phyloP scores from a whole-genome alignment of 1,284 basidiomycete species.

The Cystobasidium sp. region DNA sequence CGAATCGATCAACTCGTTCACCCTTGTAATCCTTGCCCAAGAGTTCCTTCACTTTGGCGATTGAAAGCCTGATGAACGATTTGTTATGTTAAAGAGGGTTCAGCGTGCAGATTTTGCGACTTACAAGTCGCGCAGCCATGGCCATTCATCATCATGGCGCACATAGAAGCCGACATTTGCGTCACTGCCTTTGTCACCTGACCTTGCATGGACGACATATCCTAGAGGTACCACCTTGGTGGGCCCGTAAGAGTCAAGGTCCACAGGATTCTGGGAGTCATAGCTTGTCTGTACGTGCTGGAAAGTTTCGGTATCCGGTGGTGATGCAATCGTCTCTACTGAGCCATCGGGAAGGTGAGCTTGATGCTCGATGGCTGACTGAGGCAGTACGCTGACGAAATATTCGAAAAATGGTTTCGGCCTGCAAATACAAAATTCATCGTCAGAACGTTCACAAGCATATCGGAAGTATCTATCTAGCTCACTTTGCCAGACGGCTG shows the following conservation, averaged over 20 bases:
- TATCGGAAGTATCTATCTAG: not conserved
- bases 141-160: conserved; percentile 44
- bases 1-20: conserved; percentile 50
- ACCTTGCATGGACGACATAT: conserved; percentile 50
- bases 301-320: conserved; percentile 14
- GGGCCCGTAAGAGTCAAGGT: conserved; percentile 40
- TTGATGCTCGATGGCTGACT: conserved; percentile 12
- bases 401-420: conserved; percentile 30
- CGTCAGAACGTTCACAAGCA: too few relatives aligned
- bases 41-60: conserved; percentile 43
- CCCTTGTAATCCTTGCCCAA: conserved; percentile 49
- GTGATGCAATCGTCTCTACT: not conserved
- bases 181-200: conserved; percentile 53
- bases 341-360: conserved; percentile 15
- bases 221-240: conserved; percentile 49
- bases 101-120: too few relatives aligned
- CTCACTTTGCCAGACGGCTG: conserved; percentile 14
- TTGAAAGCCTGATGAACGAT: conserved; percentile 46
- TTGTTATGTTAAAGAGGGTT: too few relatives aligned
- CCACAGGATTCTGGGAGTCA: conserved; percentile 43
- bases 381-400: conserved; percentile 22
- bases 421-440: not conserved
- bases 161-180: conserved; percentile 53
- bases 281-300: conserved; percentile 32
- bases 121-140: conserved; percentile 14